Evolutionary conservation across 2,329 filamentous ascomycete species (phyloP).

Genomic region (Aspergillus sp.): DNA sequence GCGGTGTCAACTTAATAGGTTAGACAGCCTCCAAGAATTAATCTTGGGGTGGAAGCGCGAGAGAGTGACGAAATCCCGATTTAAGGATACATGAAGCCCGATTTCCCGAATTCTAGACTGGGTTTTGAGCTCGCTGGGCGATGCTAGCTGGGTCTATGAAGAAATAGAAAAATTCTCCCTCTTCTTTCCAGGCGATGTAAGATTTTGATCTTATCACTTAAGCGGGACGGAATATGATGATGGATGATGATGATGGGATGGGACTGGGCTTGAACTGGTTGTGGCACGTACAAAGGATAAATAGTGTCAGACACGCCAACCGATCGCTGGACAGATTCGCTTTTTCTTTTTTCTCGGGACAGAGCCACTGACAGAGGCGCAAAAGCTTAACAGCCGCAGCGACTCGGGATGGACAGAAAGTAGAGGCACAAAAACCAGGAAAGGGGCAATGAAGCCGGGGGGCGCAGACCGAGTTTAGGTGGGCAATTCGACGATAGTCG

Average conservation of each 20-base stretch:
- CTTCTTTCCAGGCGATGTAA: neutral
- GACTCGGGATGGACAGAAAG: neutral
- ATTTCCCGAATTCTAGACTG: neutral
- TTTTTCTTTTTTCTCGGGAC: neutral
- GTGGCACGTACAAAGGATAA: slow-evolving; percentile 14
- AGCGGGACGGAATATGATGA: slow-evolving; percentile 17
- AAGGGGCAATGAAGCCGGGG: neutral
- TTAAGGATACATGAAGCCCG: slow-evolving; percentile 13
- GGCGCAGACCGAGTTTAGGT: neutral
- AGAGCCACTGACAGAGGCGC: slow-evolving; percentile 1
- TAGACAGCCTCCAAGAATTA: neutral
- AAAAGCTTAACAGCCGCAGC: slow-evolving; percentile 5
- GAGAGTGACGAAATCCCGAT: slow-evolving; percentile 2
- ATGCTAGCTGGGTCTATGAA: neutral
- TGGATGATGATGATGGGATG: slow-evolving; percentile 3
- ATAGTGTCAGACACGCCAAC: slow-evolving; percentile 1
- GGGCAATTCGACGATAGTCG: neutral
- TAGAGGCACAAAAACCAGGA: neutral
- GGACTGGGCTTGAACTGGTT: slow-evolving; percentile 11
- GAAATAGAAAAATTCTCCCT: no score
- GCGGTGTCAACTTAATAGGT: neutral
- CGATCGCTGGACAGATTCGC: neutral
- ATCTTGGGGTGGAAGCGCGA: neutral
- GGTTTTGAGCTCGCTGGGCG: neutral
- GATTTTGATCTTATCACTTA: slow-evolving; percentile 26